Evolutionary conservation across 2,329 filamentous ascomycete genomes (phyloP), one percentile per base, ranked within the genome.

Genomic region (Colletotrichum lupini): DNA sequence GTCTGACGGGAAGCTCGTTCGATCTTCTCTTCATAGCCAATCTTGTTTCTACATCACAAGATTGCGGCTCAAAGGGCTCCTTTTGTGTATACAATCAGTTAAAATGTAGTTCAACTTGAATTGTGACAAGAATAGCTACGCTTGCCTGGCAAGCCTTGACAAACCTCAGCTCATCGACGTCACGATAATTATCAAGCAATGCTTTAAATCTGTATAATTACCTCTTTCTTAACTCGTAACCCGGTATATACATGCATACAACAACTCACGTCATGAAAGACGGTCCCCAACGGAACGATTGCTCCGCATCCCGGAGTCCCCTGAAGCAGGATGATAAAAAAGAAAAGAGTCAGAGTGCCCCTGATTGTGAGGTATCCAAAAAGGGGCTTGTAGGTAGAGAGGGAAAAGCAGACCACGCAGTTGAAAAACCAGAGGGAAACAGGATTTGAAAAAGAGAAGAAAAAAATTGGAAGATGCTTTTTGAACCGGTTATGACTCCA

Each of bases 401-500:
- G 32, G 32, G 32, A 22, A 26, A 58, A 26, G 4, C 58, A 28
- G 30, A 26, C n/a, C 26, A 49, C 60, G 49, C 24, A 46, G 24
- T 24, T 30, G 63, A 46, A n/a, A 53, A 16, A 19, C 24, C n/a
- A 58, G 22, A 42, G 28, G 37, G 32, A 52, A 30, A 16, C n/a
- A 62, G 35, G 22, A 62, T 6, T 49, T 49, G 42, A 6, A 59
- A 53, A 61, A 57, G 53, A 14, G 19, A 59, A 53, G 42, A 46
- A 16, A 46, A 53, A 59, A 59, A 46, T 32, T 32, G 28, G 49
- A 72, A 55, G 22, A 73, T 73, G 68, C 67, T 72, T 74, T 74
- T 74, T 72, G 32, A 74, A 67, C 72, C 72, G 67, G 62, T 49
- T 66, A 42, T 66, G 68, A 74, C 72, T 74, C 72, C 72, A 65